Conservation (phyloP, 2,329 filamentous ascomycete species). For the Apiospora marii region DNA sequence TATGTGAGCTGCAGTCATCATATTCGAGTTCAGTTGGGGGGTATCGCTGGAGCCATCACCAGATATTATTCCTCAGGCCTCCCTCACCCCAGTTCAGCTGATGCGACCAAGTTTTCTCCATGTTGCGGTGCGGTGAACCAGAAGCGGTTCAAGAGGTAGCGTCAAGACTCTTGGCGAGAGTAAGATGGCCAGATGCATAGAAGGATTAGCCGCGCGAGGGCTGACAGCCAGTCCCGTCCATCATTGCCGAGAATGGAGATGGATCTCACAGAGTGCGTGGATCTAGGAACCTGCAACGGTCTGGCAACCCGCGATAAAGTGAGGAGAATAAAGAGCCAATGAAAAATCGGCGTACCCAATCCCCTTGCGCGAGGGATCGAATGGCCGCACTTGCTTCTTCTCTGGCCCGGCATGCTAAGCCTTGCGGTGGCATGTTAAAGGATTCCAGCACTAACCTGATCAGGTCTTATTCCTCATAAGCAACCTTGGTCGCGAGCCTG, state of each 20-base stretch:
- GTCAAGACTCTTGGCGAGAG: not conserved
- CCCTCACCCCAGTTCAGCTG: not conserved
- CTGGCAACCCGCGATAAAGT: not conserved
- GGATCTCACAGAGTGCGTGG: not conserved
- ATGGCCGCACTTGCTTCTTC: slow-evolving; percentile 15
- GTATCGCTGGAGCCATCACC: slow-evolving; percentile 13
- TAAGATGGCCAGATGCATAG: slow-evolving; percentile 7
- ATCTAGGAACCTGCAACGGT: slow-evolving; percentile 16
- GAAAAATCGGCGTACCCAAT: not conserved
- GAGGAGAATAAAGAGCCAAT: slow-evolving; percentile 19
- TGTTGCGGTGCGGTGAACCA: slow-evolving; percentile 1
- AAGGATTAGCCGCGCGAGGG: slow-evolving; percentile 15
- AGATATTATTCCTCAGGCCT: not conserved
- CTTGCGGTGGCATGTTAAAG: slow-evolving; percentile 13
- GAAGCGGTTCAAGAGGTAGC: not conserved
- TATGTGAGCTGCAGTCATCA: slow-evolving; percentile 15
- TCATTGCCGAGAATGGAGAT: slow-evolving; percentile 5
- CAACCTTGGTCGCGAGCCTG: not conserved
- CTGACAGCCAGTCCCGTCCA: slow-evolving; percentile 6
- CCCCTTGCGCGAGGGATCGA: not conserved
- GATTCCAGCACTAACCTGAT: slow-evolving; percentile 14
- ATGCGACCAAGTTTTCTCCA: not conserved
- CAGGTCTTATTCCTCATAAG: slow-evolving; percentile 17
- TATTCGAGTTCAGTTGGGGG: not conserved
- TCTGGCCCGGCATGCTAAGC: not conserved